Conservation (phyloP, 2,329 filamentous ascomycete species). For the Stachybotrys echinatus region DNA sequence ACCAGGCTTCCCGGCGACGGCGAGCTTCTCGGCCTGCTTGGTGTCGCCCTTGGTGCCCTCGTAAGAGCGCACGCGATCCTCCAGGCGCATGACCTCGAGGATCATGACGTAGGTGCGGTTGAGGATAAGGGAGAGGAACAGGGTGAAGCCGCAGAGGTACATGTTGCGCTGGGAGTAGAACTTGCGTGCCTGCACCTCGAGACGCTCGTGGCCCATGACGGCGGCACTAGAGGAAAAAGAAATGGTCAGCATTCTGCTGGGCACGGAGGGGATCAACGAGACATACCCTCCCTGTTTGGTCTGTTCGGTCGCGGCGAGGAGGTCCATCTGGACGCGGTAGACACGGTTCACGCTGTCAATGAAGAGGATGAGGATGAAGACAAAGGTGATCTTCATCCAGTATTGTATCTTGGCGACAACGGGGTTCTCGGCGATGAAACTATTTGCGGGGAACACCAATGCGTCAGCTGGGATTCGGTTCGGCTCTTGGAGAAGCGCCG, state of each 20-base stretch:
- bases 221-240: constrained; percentile 39
- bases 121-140: constrained; percentile 96
- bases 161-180: constrained; percentile 99
- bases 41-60: constrained; percentile 52
- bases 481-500: background rate
- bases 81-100: constrained; percentile 81
- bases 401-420: constrained; percentile 90
- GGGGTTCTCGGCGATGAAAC: constrained; percentile 88
- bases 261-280: background rate
- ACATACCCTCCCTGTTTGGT: constrained; percentile 40
- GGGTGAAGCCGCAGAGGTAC: constrained; percentile 99
- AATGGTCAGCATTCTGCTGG: background rate
- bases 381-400: constrained; percentile 97
- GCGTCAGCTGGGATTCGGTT: constrained; percentile 5
- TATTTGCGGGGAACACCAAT: constrained; percentile 22
- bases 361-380: constrained; percentile 98
- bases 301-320: constrained; percentile 64
- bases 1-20: constrained; percentile 65
- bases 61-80: constrained; percentile 83
- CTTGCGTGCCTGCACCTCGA: constrained; percentile 98
- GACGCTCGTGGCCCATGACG: constrained; percentile 85
- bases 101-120: constrained; percentile 99
- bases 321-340: constrained; percentile 91
- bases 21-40: constrained; percentile 68
- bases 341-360: constrained; percentile 94